phyloP scores from a whole-genome alignment of 164 flowering plant species.

The Nymphaea colorata region DNA sequence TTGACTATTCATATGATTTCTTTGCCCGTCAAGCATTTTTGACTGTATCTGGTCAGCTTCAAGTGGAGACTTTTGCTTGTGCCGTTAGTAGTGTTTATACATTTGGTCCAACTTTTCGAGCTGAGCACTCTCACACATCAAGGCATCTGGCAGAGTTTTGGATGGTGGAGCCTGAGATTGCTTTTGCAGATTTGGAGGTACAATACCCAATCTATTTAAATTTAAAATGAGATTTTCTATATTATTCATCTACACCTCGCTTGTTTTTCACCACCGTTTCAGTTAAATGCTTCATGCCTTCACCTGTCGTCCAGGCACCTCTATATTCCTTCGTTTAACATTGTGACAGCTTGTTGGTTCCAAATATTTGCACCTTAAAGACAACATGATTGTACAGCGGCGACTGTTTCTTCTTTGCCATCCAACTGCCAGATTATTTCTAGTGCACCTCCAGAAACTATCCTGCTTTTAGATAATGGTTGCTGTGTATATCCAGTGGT shows the following conservation, averaged over 20 bases:
- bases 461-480: no score
- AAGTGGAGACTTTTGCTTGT: constrained; percentile 87
- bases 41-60: constrained; percentile 90
- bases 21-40: constrained; percentile 88
- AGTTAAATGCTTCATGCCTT: no score
- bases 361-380: neutral
- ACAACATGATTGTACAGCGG: neutral
- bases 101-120: constrained; percentile 95
- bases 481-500: no score
- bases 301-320: neutral
- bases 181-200: constrained; percentile 92
- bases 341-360: neutral
- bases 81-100: constrained; percentile 83
- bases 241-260: no score
- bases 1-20: constrained; percentile 75
- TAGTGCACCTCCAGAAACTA: no score
- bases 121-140: constrained; percentile 91
- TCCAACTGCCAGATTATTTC: neutral
- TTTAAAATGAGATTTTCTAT: no score
- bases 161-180: constrained; percentile 98
- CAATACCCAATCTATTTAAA: neutral
- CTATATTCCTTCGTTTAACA: neutral
- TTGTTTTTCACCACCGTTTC: no score
- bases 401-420: neutral
- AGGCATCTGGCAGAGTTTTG: constrained; percentile 97